Base-by-base conservation (phyloP, 2,329 filamentous ascomycete genomes). In the Stromatinia cepivora region DNA sequence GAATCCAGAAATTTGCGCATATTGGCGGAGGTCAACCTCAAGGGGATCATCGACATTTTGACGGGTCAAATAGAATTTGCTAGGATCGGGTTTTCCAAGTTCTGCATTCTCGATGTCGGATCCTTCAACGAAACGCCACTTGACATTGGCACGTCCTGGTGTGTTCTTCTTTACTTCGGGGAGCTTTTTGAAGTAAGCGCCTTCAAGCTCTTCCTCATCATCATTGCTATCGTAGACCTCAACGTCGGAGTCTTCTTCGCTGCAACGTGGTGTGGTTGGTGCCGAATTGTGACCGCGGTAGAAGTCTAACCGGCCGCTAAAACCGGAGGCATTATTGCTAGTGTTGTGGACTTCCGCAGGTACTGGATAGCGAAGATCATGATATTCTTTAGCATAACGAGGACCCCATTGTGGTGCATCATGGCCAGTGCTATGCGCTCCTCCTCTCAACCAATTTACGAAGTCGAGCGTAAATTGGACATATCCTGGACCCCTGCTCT, bases 51-150 rank as follows among this genome's bases (percentile, higher is more conserved):
- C n/a, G 9, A 50, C 2, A 39, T 59, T 67, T 10, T 50, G 53
- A 0, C 65, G 45, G 10, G 65, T 67, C 22, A 67, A 28, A 31
- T 67, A 67, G 6, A 67, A 67, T 8, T 67, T 67, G 42, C 65
- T 50, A 17, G 65, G 65, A 3, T 67, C 65, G 1, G 65, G 65
- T 0, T 25, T 28, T 1, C 65, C 65, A 7, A 67, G 13, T 7
- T 48, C 31, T 8, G 65, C 65, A 59, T 50, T 48, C 3, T 31
- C 6, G 20, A 59, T 31, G 17, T 67, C 65, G 1, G 65, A 36
- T 31, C 65, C 65, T 59, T 59, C 53, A 15, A 67, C 31, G 5
- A 67, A 67, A 3, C 31, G 45, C 53, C 53, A 67, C 4, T 28
- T 25, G 9, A 65, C 63, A 65, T 28, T 39, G 48, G 34, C 22